Conservation (phyloP, 768 basidiomycete genomes). For the Rhodotorula taiwanensis region DNA sequence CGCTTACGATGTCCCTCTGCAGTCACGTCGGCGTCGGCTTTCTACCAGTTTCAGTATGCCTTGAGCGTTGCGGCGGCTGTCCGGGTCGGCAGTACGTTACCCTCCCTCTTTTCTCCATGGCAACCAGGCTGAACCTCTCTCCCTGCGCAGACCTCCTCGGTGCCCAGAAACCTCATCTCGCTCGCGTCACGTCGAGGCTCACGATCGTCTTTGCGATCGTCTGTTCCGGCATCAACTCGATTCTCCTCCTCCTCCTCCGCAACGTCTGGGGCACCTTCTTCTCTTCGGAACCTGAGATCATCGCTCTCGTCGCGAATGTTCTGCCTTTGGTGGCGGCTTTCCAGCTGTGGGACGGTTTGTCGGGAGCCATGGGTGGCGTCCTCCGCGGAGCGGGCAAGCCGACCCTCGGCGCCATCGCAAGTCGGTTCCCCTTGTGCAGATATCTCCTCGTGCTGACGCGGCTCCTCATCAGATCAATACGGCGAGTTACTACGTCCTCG, state of each 20-base stretch:
- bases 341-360: constrained; percentile 64
- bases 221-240: constrained; percentile 52
- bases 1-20: neutral
- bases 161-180: constrained; percentile 65
- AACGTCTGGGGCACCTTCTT: constrained; percentile 66
- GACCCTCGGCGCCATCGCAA: constrained; percentile 42
- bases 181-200: constrained; percentile 60
- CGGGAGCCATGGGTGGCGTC: constrained; percentile 63
- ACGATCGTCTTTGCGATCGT: constrained; percentile 61
- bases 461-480: constrained; percentile 32
- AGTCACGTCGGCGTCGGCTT: constrained; percentile 33
- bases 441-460: neutral
- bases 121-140: constrained; percentile 45
- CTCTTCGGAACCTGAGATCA: constrained; percentile 59
- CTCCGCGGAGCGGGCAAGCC: constrained; percentile 77
- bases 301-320: constrained; percentile 59
- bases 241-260: constrained; percentile 30
- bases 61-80: constrained; percentile 78
- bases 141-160: constrained; percentile 65
- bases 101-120: neutral
- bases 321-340: constrained; percentile 60
- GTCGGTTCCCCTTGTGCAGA: constrained; percentile 1
- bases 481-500: constrained; percentile 24
- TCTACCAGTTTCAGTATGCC: constrained; percentile 75
- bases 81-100: constrained; percentile 50